Evolutionary conservation across 2,329 filamentous ascomycete species (phyloP).

Genomic region (Penicillium sp.): DNA sequence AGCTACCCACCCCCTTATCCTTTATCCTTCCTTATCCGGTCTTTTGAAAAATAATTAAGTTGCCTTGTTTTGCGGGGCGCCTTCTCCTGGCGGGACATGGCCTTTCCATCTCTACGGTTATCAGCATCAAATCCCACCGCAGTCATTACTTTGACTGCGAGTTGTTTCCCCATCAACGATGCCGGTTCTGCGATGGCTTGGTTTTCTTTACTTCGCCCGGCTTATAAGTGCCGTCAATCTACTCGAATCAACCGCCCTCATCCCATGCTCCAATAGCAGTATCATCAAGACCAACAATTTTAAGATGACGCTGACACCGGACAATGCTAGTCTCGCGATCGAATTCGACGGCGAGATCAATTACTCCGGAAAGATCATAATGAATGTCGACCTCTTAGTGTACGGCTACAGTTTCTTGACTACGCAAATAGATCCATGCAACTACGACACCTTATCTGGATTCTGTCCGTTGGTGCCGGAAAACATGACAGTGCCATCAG

Average conservation of each 20-base stretch:
- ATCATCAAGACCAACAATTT: not conserved
- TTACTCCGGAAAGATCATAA: not conserved
- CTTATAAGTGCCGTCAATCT: not conserved
- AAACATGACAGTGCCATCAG: not conserved
- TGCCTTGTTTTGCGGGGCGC: not conserved
- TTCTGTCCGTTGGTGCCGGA: not conserved
- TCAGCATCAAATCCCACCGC: not conserved
- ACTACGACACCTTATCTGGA: not conserved
- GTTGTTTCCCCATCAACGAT: not conserved
- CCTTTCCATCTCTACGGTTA: not conserved
- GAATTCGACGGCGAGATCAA: not conserved
- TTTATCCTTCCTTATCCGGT: not conserved
- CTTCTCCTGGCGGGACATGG: not conserved
- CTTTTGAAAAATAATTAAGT: not conserved
- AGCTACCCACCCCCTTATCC: not conserved
- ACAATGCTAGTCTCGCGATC: not conserved
- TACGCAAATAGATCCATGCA: not conserved
- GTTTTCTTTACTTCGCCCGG: not conserved
- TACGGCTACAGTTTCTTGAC: conserved; percentile 1
- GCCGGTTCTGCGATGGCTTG: not conserved
- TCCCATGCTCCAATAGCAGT: not conserved
- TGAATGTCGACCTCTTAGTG: not conserved
- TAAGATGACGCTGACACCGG: not conserved
- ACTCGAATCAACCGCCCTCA: not conserved
- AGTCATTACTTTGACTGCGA: not conserved